phyloP scores from a whole-genome alignment of 768 basidiomycete genomes.

The Leccinum arenicola region DNA sequence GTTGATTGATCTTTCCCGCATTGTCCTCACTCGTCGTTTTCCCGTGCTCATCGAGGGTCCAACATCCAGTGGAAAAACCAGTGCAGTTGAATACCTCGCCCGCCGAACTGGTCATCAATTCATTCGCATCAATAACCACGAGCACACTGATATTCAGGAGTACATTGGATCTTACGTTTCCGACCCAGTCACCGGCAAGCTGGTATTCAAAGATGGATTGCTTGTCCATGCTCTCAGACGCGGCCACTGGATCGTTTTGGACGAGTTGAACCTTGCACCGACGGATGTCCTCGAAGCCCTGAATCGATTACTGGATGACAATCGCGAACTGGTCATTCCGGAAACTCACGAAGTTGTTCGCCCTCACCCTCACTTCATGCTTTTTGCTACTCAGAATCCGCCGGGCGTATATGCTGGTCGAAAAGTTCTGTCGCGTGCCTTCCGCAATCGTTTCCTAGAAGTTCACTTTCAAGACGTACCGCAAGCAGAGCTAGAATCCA shows the following conservation, averaged over 20 bases:
- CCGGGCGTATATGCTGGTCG: slow-evolving; percentile 94
- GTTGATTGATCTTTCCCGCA: slow-evolving; percentile 90
- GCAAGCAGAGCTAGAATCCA: slow-evolving; percentile 87
- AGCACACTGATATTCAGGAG: slow-evolving; percentile 99
- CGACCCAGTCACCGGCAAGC: slow-evolving; percentile 87
- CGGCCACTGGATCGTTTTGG: slow-evolving; percentile 97
- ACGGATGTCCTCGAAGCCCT: slow-evolving; percentile 97
- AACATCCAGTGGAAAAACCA: slow-evolving; percentile 96
- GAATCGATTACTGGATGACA: slow-evolving; percentile 95
- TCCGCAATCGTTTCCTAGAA: slow-evolving; percentile 96
- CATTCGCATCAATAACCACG: slow-evolving; percentile 99
- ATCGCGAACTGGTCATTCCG: slow-evolving; percentile 91
- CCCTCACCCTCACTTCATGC: slow-evolving; percentile 95
- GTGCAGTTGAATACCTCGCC: slow-evolving; percentile 94
- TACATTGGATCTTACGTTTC: slow-evolving; percentile 97
- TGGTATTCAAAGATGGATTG: slow-evolving; percentile 92
- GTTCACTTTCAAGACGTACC: slow-evolving; percentile 98
- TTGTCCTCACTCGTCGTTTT: slow-evolving; percentile 83
- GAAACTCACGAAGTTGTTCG: slow-evolving; percentile 94
- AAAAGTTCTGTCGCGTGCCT: slow-evolving; percentile 92
- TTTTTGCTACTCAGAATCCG: slow-evolving; percentile 98
- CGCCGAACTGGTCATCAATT: slow-evolving; percentile 91
- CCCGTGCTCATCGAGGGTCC: slow-evolving; percentile 98
- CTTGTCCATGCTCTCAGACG: slow-evolving; percentile 87
- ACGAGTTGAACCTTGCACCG: slow-evolving; percentile 96